A percentile compares a stretch with the other conserved stretches of the same genome.
Conservation (phyloP, 2,329 filamentous ascomycete genomes). For the Penicillium sp. region DNA sequence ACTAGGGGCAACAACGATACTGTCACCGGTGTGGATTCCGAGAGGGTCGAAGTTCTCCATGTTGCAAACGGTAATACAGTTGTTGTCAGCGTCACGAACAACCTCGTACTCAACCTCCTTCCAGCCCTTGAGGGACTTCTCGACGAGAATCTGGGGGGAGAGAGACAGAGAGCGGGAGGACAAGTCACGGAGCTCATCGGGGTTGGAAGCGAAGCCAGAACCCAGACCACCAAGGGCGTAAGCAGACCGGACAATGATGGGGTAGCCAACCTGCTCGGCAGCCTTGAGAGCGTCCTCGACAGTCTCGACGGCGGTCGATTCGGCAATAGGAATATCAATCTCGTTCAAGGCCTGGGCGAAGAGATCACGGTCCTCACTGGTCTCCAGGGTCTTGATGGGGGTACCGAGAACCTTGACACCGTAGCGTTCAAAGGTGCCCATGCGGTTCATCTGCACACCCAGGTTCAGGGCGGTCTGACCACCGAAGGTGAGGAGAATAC, state of each 20-base stretch:
- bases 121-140: slow-evolving; percentile 99
- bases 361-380: slow-evolving; percentile 91
- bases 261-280: slow-evolving; percentile 84
- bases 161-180: slow-evolving; percentile 88
- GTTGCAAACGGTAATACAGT: slow-evolving; percentile 99
- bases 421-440: slow-evolving; percentile 93
- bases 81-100: slow-evolving; percentile 93
- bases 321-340: slow-evolving; percentile 95
- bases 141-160: slow-evolving; percentile 93
- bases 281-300: slow-evolving; percentile 90
- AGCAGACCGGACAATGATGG: slow-evolving; percentile 95
- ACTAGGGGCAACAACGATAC: slow-evolving; percentile 94
- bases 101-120: slow-evolving; percentile 99
- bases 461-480: slow-evolving; percentile 96
- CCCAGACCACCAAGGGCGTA: slow-evolving; percentile 95
- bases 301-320: slow-evolving; percentile 88
- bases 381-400: slow-evolving; percentile 88
- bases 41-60: slow-evolving; percentile 99
- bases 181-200: slow-evolving; percentile 90
- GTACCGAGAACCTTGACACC: slow-evolving; percentile 95
- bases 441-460: slow-evolving; percentile 94
- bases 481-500: slow-evolving; percentile 95
- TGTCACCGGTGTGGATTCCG: slow-evolving; percentile 97
- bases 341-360: slow-evolving; percentile 95
- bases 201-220: slow-evolving; percentile 91